These are phyloP conservation scores for Aegilops longissima DNA, from an alignment of 176 grass and related monocot species.

Conservation along the genomic window DNA sequence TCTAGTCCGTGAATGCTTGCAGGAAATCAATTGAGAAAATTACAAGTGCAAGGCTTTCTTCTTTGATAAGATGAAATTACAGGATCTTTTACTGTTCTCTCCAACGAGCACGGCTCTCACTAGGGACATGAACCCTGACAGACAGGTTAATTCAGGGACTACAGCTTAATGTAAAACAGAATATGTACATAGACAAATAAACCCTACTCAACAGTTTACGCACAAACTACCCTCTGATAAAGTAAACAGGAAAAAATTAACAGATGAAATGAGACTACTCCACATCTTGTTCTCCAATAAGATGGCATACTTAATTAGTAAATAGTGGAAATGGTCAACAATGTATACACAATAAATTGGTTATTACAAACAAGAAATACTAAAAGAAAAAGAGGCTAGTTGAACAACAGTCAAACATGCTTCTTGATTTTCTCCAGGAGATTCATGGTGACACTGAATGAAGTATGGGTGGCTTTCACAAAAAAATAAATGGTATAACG, in stretches of 20 bases:
- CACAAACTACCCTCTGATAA: conserved; percentile 4
- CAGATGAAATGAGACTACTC: background rate
- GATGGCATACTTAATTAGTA: too few species aligned
- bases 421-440: too few species aligned
- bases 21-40: background rate
- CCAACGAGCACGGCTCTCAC: background rate
- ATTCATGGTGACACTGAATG: too few species aligned
- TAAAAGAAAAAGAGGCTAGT: too few species aligned
- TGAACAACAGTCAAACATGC: too few species aligned
- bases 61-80: background rate
- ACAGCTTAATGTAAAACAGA: background rate
- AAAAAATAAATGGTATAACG: too few species aligned
- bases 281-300: too few species aligned
- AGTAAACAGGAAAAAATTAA: background rate
- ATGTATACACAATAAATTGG: too few species aligned
- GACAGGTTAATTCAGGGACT: background rate
- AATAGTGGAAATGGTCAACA: too few species aligned
- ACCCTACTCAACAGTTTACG: background rate
- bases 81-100: background rate
- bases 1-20: background rate
- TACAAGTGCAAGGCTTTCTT: background rate
- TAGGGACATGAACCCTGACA: background rate
- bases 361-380: too few species aligned
- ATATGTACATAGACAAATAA: background rate
- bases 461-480: too few species aligned